Evolutionary conservation across 208 protist genomes (phyloP).

Genomic region (Acanthamoeba sp.): DNA sequence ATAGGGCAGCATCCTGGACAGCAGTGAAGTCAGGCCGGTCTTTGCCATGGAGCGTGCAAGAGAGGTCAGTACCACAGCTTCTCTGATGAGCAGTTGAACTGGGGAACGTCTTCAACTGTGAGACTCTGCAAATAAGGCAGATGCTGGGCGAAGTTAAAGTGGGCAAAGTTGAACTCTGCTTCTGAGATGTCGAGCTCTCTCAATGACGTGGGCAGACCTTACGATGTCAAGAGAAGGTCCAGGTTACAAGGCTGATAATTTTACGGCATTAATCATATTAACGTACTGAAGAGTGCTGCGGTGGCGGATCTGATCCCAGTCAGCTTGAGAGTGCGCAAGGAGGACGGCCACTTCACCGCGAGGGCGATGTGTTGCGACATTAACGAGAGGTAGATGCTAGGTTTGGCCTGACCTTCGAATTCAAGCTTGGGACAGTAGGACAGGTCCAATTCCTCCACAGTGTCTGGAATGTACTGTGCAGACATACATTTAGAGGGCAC

Average conservation of each 20-base stretch:
- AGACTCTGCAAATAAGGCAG: background rate
- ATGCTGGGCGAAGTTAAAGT: background rate
- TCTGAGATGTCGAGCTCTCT: background rate
- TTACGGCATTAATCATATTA: no score
- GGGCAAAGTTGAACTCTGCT: background rate
- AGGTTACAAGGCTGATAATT: no score
- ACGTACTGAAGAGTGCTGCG: conserved; percentile 9
- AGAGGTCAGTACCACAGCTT: background rate
- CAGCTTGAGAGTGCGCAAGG: background rate
- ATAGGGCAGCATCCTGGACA: background rate
- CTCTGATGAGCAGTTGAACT: background rate
- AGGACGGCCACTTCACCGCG: background rate
- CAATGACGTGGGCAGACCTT: background rate
- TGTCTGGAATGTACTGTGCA: background rate
- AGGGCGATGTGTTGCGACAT: background rate
- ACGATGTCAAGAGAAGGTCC: no score
- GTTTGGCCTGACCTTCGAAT: background rate
- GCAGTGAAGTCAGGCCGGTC: no score
- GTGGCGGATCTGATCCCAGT: background rate
- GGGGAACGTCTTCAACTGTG: background rate
- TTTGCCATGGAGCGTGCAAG: no score
- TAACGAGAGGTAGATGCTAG: background rate
- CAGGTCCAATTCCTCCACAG: conserved; percentile 11
- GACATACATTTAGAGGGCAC: background rate
- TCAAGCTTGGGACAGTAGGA: background rate